These are phyloP conservation scores for Waltiozyma sp. DNA, from an alignment of 1,139 yeast species.

Conservation along the genomic window DNA sequence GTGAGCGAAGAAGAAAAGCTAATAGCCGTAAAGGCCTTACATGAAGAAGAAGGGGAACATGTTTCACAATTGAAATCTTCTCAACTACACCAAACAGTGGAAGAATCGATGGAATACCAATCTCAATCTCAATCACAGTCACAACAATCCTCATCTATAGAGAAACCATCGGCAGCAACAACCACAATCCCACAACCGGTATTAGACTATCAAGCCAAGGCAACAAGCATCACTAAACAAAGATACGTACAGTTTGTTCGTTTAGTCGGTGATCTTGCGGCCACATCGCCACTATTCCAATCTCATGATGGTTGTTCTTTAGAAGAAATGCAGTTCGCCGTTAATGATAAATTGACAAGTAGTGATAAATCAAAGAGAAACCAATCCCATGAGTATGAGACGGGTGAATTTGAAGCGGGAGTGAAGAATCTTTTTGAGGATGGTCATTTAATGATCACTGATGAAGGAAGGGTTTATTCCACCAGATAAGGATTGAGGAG, in stretches of 20 bases:
- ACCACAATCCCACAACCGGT: too few relatives aligned
- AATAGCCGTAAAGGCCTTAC: neutral
- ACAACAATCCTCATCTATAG: too few relatives aligned
- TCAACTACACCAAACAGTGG: neutral
- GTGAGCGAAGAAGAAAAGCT: neutral
- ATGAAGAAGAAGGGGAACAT: neutral
- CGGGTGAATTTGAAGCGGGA: conserved; percentile 43
- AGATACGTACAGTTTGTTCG: conserved; percentile 24
- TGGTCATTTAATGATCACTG: conserved; percentile 49
- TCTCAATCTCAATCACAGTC: conserved; percentile 1
- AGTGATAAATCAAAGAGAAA: conserved; percentile 44
- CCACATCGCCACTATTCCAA: conserved; percentile 32
- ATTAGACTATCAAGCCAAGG: neutral
- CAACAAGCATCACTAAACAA: neutral
- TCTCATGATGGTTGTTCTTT: conserved; percentile 34
- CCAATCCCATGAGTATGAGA: neutral
- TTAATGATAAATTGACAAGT: conserved; percentile 44
- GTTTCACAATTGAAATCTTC: neutral
- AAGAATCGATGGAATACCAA: conserved; percentile 1
- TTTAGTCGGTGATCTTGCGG: conserved; percentile 34
- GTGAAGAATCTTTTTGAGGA: conserved; percentile 40
- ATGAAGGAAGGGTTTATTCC: conserved; percentile 21
- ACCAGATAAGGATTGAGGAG: neutral
- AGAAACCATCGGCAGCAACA: too few relatives aligned
- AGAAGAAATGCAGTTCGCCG: conserved; percentile 30